phyloP scores from a whole-genome alignment of 306 rosid genomes.

The Quillaja saponaria region DNA sequence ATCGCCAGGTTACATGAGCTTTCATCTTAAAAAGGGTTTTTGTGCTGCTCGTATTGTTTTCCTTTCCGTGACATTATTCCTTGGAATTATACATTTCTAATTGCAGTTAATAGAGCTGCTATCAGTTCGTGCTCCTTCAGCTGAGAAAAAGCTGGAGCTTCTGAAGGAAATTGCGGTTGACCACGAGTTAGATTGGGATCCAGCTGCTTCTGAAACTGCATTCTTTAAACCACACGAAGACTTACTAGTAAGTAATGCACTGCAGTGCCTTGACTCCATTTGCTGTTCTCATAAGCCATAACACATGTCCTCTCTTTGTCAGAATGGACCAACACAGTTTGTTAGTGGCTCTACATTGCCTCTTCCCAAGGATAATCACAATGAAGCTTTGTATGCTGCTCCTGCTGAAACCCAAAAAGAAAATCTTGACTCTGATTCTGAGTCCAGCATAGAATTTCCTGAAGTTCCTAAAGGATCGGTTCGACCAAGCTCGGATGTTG shows the following conservation, averaged over 20 bases:
- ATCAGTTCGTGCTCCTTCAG: constrained; percentile 84
- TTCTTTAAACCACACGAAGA: constrained; percentile 77
- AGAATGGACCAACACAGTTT: constrained; percentile 74
- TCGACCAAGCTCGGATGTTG: constrained; percentile 42
- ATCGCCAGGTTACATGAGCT: constrained; percentile 75
- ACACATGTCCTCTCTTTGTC: constrained; percentile 35
- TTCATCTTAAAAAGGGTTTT: constrained; percentile 13
- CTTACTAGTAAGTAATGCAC: constrained; percentile 56
- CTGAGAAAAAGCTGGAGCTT: constrained; percentile 83
- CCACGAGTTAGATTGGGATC: constrained; percentile 92
- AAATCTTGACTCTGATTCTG: constrained; percentile 69
- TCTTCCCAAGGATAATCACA: constrained; percentile 69
- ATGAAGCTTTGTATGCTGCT: constrained; percentile 37
- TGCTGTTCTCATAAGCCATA: background rate
- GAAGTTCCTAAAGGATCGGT: constrained; percentile 67
- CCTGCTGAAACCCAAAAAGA: constrained; percentile 47
- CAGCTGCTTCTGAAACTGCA: constrained; percentile 81
- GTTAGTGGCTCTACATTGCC: constrained; percentile 60
- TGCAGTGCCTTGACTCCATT: constrained; percentile 23
- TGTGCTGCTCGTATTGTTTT: constrained; percentile 3
- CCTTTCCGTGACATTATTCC: constrained; percentile 16
- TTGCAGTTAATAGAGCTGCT: constrained; percentile 83
- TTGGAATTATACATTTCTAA: constrained; percentile 30
- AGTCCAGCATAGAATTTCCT: constrained; percentile 65
- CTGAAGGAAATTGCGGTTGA: constrained; percentile 94